Conservation (phyloP, 805 yeast genomes). For the Nematodospora valgi region DNA sequence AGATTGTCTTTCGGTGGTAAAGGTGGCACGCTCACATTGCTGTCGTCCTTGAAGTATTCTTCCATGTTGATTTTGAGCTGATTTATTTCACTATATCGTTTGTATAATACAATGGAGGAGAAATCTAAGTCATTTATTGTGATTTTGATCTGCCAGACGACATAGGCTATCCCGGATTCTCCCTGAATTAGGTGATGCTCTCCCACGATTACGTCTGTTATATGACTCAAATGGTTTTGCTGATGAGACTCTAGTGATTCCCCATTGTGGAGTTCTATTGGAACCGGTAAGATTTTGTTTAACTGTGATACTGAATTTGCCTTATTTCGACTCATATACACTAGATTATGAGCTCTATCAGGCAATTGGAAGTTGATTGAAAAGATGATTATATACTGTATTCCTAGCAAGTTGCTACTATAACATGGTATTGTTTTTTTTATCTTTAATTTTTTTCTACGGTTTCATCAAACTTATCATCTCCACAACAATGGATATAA, state of each 20-base stretch:
- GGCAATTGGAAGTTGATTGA: background rate
- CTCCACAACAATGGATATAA: constrained; percentile 41
- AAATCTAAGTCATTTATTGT: constrained; percentile 33
- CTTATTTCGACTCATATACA: constrained; percentile 8
- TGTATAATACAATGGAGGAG: constrained; percentile 46
- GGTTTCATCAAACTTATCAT: background rate
- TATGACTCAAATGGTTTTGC: constrained; percentile 21
- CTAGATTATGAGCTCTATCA: no score
- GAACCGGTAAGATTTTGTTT: constrained; percentile 34
- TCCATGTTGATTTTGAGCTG: constrained; percentile 42
- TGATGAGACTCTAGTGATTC: constrained; percentile 9
- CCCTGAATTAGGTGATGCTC: constrained; percentile 38
- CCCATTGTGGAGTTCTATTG: constrained; percentile 31
- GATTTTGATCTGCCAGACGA: constrained; percentile 38
- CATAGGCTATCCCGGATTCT: constrained; percentile 28
- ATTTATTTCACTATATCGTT: constrained; percentile 65
- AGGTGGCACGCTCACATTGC: constrained; percentile 35
- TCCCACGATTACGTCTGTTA: constrained; percentile 41
- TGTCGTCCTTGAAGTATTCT: constrained; percentile 36
- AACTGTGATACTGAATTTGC: constrained; percentile 21
- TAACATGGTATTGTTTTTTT: background rate
- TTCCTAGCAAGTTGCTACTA: background rate
- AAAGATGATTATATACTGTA: background rate
- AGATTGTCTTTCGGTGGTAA: constrained; percentile 52
- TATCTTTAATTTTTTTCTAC: constrained; percentile 2